Evolutionary conservation across 352 stramenopile genomes (phyloP), one percentile per base, ranked within the genome.

Genomic region (Phytophthora litchii): DNA sequence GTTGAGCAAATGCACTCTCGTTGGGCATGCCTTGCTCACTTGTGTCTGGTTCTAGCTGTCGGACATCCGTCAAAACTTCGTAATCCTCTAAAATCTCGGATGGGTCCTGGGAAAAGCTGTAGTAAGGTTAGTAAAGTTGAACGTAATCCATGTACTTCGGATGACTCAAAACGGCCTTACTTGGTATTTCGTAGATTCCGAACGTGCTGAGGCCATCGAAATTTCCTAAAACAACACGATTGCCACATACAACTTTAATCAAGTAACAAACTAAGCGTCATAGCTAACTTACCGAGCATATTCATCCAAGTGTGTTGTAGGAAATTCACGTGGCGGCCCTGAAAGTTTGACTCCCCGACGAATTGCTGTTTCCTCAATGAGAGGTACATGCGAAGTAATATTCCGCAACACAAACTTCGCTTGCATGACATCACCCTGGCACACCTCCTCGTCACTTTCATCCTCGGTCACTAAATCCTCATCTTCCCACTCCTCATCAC

Each of bases 191-290:
- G 72, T 21, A 91, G 40, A 40, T 91, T 93, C 9, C 74, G 73
- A 31, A 87, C 8, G 31, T 78, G 80, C 36, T 86, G 60, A 29
- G 84, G 84, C 84, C 84, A 93, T 16, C 84, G 82, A 52, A 91
- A 93, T 52, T 93, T 91, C 4, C 84, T 93, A 49, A 25, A 44
- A 9, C 2, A 37, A 48, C 11, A 31, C 11, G n/a, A 25, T 41
- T 8, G 1, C 21, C n/a, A 48, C 25, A 27, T n/a, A 27, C 23
- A 27, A 27, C 23, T 27, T 27, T 27, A 27, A n/a, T n/a, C n/a
- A n/a, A 5, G 23, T 27, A 27, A 27, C 17, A n/a, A 32, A 42
- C 27, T 5, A 17, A 20, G 34, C 50, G n/a, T 10, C 12, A 10
- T 21, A 36, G 14, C 35, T 36, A 10, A 49, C 45, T 47, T 65